Evolutionary conservation across 2,329 filamentous ascomycete genomes (phyloP).

Genomic region (Epichloe baconii): DNA sequence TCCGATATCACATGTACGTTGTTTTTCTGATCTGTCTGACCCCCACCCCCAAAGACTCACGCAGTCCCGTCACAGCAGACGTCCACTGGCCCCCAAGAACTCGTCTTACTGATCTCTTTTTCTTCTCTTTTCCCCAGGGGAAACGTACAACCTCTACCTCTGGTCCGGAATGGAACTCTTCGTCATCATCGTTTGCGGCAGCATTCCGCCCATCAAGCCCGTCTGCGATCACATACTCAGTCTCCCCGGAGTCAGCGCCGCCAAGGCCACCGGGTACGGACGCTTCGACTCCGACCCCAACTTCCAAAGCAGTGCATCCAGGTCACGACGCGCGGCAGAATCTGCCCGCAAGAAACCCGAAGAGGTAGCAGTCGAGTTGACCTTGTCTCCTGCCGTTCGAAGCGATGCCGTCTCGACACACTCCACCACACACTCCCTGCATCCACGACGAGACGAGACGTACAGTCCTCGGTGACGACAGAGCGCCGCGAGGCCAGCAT

Average conservation of each 20-base stretch:
- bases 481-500: not conserved
- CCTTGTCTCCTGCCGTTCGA: not conserved
- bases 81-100: no score
- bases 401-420: not conserved
- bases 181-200: conserved; percentile 6
- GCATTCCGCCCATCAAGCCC: conserved; percentile 4
- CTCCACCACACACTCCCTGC: not conserved
- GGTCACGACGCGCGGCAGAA: not conserved
- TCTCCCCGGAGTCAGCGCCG: not conserved
- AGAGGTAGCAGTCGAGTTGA: not conserved
- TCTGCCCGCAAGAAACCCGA: not conserved
- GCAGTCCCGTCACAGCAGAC: no score
- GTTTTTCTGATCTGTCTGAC: no score
- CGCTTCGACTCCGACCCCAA: not conserved
- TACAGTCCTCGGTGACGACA: not conserved
- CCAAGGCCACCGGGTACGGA: not conserved
- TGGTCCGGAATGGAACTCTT: conserved; percentile 4
- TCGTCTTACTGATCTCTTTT: no score
- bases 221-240: conserved; percentile 2
- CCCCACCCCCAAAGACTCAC: no score
- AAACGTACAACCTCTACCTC: conserved; percentile 1
- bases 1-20: conserved; percentile 3
- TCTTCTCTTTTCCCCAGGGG: not conserved
- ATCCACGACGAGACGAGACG: not conserved
- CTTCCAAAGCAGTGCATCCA: not conserved